Conservation (phyloP, 73 alveolate genomes). For the Symbiodinium pilosum region DNA sequence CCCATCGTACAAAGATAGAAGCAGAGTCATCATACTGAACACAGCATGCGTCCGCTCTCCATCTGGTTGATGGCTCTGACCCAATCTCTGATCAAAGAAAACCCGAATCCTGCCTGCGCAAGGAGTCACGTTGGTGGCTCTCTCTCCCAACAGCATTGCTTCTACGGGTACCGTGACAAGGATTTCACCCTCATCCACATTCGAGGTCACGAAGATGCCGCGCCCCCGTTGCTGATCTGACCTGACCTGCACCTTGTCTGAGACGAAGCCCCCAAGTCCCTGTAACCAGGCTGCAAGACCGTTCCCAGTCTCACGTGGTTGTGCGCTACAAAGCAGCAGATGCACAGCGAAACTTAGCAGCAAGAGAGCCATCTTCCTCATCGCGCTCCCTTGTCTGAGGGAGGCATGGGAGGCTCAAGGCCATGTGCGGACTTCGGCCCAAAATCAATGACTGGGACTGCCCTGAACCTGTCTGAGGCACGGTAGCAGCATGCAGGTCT, state of each 20-base stretch:
- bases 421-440: too few species aligned
- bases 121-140: slow-evolving; percentile 21
- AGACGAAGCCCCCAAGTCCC: slow-evolving; percentile 25
- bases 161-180: slow-evolving; percentile 10
- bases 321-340: too few species aligned
- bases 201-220: neutral
- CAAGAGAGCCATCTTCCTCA: too few species aligned
- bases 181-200: slow-evolving; percentile 24
- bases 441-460: too few species aligned
- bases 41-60: neutral
- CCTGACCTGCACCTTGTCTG: neutral
- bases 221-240: neutral
- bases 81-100: slow-evolving; percentile 31
- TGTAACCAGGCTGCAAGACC: slow-evolving; percentile 3
- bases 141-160: slow-evolving; percentile 35
- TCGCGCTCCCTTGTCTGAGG: too few species aligned
- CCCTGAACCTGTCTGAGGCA: too few species aligned
- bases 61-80: neutral
- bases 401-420: too few species aligned
- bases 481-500: too few species aligned
- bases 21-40: slow-evolving; percentile 34
- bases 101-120: slow-evolving; percentile 5
- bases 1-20: neutral
- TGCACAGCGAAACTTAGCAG: too few species aligned
- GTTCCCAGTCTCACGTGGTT: neutral